Evolutionary conservation across 352 stramenopile species (phyloP).

Genomic region (Globisporangium nagaii): DNA sequence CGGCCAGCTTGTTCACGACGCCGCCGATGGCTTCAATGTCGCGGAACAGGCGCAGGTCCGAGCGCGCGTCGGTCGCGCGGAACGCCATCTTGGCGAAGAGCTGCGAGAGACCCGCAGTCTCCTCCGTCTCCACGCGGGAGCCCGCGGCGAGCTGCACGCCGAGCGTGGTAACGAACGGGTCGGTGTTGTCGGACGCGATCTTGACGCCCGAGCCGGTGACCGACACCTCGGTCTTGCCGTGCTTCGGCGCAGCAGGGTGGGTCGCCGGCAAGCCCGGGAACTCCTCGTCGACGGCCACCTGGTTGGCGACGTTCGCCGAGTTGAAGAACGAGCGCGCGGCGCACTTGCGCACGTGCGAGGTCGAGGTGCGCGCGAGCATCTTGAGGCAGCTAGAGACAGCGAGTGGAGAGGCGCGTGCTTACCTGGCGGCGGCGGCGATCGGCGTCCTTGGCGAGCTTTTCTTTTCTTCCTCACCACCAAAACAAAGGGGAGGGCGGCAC

Average conservation of each 20-base stretch:
- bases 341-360: slow-evolving; percentile 20
- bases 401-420: background rate
- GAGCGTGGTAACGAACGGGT: slow-evolving; percentile 45
- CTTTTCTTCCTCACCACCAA: slow-evolving; percentile 32
- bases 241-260: slow-evolving; percentile 27
- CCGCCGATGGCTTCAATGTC: slow-evolving; percentile 80
- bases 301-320: slow-evolving; percentile 49
- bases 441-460: slow-evolving; percentile 12
- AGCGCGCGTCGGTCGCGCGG: slow-evolving; percentile 62
- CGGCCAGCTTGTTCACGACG: slow-evolving; percentile 46
- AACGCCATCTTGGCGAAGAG: slow-evolving; percentile 84
- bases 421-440: no score
- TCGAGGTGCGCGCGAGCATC: slow-evolving; percentile 30
- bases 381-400: background rate
- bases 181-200: slow-evolving; percentile 53
- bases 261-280: slow-evolving; percentile 46
- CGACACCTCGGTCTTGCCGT: slow-evolving; percentile 29
- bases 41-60: slow-evolving; percentile 76
- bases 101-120: slow-evolving; percentile 68
- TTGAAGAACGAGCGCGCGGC: slow-evolving; percentile 55
- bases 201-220: slow-evolving; percentile 42
- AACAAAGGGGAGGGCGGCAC: slow-evolving; percentile 4
- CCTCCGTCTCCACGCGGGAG: slow-evolving; percentile 58
- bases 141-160: slow-evolving; percentile 61
- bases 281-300: slow-evolving; percentile 54